phyloP scores from a whole-genome alignment of 2,329 filamentous ascomycete genomes.

The Orbilia brochopaga region DNA sequence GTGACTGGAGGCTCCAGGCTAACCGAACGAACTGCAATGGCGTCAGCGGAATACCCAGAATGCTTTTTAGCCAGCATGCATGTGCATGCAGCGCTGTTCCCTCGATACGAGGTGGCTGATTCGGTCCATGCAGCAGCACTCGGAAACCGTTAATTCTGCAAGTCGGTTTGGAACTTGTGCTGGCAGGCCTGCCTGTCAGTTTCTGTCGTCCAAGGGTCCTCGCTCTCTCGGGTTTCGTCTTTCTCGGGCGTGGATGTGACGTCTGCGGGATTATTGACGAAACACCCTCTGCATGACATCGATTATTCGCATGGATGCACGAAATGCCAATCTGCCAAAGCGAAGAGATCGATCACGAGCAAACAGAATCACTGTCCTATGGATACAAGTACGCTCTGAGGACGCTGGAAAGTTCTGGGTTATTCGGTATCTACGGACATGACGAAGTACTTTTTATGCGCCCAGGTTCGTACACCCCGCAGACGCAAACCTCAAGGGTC shows the following conservation, averaged over 20 bases:
- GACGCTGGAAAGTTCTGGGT: too few species aligned
- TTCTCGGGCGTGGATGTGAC: background rate
- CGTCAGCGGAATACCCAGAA: background rate
- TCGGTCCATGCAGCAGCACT: background rate
- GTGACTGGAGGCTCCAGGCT: background rate
- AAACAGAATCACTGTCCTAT: too few species aligned
- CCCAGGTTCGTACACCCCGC: background rate
- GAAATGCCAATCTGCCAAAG: background rate
- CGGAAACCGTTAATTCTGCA: background rate
- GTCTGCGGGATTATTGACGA: slow-evolving; percentile 26
- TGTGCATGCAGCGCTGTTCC: slow-evolving; percentile 1
- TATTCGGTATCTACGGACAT: too few species aligned
- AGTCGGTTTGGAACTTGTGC: background rate
- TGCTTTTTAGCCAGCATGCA: slow-evolving; percentile 6
- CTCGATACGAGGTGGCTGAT: slow-evolving; percentile 23
- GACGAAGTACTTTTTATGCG: background rate
- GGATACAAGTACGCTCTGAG: too few species aligned
- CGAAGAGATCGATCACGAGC: too few species aligned
- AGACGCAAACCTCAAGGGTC: slow-evolving; percentile 8
- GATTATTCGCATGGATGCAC: slow-evolving; percentile 1
- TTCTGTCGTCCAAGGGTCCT: background rate
- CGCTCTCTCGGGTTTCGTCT: slow-evolving; percentile 3
- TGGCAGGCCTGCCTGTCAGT: background rate
- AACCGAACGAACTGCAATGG: background rate
- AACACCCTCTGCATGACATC: background rate